Conservation (phyloP, 495 filamentous ascomycete species). For the Astrothelium macrocarpum region DNA sequence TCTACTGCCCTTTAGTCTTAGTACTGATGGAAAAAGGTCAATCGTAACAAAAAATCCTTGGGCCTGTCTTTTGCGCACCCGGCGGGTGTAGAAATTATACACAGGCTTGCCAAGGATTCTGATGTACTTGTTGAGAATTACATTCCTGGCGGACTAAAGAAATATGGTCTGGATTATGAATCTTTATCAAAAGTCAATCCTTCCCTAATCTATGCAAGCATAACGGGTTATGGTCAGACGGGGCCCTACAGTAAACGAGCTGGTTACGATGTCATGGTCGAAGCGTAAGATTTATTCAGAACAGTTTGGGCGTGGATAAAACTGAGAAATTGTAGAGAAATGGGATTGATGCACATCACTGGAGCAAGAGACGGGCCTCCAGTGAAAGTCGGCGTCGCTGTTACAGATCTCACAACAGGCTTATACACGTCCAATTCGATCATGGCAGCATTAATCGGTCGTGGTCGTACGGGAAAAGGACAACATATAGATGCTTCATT, state of each 20-base stretch:
- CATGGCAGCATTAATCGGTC: slow-evolving; percentile 79
- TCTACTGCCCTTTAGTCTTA: not conserved
- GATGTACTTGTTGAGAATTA: slow-evolving; percentile 98
- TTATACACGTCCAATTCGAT: slow-evolving; percentile 96
- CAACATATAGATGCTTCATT: slow-evolving; percentile 89
- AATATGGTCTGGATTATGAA: slow-evolving; percentile 81
- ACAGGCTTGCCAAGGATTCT: slow-evolving; percentile 70
- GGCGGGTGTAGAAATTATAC: slow-evolving; percentile 74
- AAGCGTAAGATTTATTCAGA: slow-evolving; percentile 44
- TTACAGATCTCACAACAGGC: slow-evolving; percentile 91
- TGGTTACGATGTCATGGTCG: slow-evolving; percentile 98
- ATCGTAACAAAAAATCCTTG: slow-evolving; percentile 93
- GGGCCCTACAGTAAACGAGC: slow-evolving; percentile 83
- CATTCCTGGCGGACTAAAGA: slow-evolving; percentile 79
- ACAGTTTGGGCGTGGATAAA: not conserved
- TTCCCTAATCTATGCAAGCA: slow-evolving; percentile 58
- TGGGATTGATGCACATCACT: slow-evolving; percentile 98
- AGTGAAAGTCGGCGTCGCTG: slow-evolving; percentile 94
- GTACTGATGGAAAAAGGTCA: slow-evolving; percentile 47
- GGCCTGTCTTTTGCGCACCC: slow-evolving; percentile 82
- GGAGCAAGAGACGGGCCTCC: slow-evolving; percentile 78
- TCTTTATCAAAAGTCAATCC: slow-evolving; percentile 74
- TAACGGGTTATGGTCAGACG: slow-evolving; percentile 78
- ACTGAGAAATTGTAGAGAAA: slow-evolving; percentile 43
- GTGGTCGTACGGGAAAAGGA: slow-evolving; percentile 58